Percentiles rank a stretch among this genome's conserved stretches.
Evolutionary conservation across 2,329 filamentous ascomycete species (phyloP).

Genomic region (Triangularia verruculosa): DNA sequence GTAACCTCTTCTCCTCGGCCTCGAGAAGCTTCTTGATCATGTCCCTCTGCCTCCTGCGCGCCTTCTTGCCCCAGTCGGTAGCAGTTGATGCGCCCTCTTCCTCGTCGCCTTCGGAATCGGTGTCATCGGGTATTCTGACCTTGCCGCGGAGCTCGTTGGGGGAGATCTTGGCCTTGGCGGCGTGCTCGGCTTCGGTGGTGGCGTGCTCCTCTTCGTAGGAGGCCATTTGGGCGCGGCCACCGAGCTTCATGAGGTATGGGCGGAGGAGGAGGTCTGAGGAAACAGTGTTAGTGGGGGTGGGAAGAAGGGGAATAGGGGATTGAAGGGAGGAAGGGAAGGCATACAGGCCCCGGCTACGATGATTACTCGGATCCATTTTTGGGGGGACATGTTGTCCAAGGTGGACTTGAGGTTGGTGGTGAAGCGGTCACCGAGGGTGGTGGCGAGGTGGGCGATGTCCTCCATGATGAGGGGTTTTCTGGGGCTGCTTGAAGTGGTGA

Average conservation of each 20-base stretch:
- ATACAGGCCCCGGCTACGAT: conserved; percentile 64
- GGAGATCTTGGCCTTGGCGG: conserved; percentile 41
- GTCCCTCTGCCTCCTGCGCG: conserved; percentile 64
- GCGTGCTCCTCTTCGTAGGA: conserved; percentile 57
- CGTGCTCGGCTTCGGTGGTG: conserved; percentile 34
- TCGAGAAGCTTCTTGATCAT: conserved; percentile 64
- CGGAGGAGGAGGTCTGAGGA: conserved; percentile 55
- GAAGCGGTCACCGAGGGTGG: conserved; percentile 35
- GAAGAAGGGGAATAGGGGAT: neutral
- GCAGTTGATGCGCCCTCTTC: conserved; percentile 46
- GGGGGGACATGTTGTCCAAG: conserved; percentile 48
- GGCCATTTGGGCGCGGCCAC: conserved; percentile 60
- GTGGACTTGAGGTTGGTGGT: conserved; percentile 48
- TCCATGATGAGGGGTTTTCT: conserved; percentile 25
- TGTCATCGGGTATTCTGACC: conserved; percentile 52
- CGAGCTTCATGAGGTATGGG: conserved; percentile 69
- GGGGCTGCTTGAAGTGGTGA: neutral
- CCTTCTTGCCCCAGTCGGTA: conserved; percentile 67
- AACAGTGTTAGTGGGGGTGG: conserved; percentile 1
- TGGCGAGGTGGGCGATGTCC: conserved; percentile 28
- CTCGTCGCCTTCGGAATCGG: conserved; percentile 49
- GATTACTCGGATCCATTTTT: conserved; percentile 65
- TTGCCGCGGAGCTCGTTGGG: conserved; percentile 63
- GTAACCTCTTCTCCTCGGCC: conserved; percentile 56
- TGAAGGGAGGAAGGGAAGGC: neutral